Conservation (phyloP, 2,329 filamentous ascomycete species). For the Penicillium corylophilum region DNA sequence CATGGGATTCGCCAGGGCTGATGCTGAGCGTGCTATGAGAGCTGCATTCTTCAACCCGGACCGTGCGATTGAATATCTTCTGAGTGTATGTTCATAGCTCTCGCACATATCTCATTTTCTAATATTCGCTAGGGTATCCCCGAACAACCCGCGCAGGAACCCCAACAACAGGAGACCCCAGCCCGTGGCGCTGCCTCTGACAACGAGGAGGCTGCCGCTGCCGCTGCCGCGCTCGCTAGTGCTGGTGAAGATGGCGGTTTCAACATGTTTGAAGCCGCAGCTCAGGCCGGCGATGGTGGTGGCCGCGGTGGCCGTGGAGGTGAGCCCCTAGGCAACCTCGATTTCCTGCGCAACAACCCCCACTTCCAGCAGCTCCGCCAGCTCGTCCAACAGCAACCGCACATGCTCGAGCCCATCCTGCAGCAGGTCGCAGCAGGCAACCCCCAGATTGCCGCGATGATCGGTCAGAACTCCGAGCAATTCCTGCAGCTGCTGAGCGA, state of each 20-base stretch:
- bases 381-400: conserved; percentile 94
- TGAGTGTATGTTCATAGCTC: conserved; percentile 64
- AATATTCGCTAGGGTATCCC: conserved; percentile 73
- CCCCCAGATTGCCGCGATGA: conserved; percentile 88
- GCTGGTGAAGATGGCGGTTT: conserved; percentile 60
- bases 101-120: background rate
- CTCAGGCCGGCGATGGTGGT: conserved; percentile 61
- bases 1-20: conserved; percentile 88
- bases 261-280: conserved; percentile 91
- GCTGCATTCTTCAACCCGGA: conserved; percentile 97
- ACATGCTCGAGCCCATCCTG: conserved; percentile 97
- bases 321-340: conserved; percentile 71
- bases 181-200: conserved; percentile 42
- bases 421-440: conserved; percentile 95
- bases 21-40: conserved; percentile 92
- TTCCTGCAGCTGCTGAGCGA: conserved; percentile 90
- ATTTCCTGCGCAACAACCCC: conserved; percentile 90
- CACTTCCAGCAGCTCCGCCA: conserved; percentile 98
- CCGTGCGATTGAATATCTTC: conserved; percentile 91
- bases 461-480: conserved; percentile 86
- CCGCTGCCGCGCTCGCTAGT: conserved; percentile 19
- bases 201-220: conserved; percentile 36
- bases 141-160: conserved; percentile 73
- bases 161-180: conserved; percentile 63
- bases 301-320: conserved; percentile 51